phyloP scores from a whole-genome alignment of 768 basidiomycete genomes.

The Rubroboletus satanas region DNA sequence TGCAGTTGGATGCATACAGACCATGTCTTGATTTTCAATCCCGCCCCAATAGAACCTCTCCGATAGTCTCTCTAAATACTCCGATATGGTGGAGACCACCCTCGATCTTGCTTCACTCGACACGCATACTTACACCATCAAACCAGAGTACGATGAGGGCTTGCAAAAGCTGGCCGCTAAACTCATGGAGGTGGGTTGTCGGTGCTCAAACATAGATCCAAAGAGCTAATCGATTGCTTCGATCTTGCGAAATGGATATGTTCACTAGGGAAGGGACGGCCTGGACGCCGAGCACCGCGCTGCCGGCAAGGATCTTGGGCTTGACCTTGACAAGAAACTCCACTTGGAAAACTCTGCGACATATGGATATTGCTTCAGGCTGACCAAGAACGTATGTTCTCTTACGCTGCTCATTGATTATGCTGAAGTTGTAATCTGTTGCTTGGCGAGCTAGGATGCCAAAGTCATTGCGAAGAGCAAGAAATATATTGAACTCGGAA shows the following conservation, averaged over 20 bases:
- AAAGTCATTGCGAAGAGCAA: constrained; percentile 59
- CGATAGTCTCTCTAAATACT: constrained; percentile 66
- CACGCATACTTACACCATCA: constrained; percentile 85
- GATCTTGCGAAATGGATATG: neutral
- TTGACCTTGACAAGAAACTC: constrained; percentile 92
- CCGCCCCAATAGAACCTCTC: constrained; percentile 51
- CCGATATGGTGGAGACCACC: constrained; percentile 94
- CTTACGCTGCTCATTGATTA: neutral
- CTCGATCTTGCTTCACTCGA: constrained; percentile 86
- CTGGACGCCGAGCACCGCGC: constrained; percentile 77
- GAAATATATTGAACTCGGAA: constrained; percentile 79
- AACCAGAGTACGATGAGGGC: constrained; percentile 81
- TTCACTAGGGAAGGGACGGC: constrained; percentile 58
- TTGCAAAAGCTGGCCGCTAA: constrained; percentile 66
- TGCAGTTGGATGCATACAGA: neutral
- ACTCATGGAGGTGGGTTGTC: constrained; percentile 48
- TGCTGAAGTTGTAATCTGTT: neutral
- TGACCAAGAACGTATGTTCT: constrained; percentile 80
- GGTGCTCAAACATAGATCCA: neutral
- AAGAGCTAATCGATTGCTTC: neutral
- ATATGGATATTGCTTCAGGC: constrained; percentile 89
- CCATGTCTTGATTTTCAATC: neutral
- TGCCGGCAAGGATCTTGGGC: constrained; percentile 63
- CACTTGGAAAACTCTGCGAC: constrained; percentile 89
- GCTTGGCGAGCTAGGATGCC: constrained; percentile 58